Evolutionary conservation across 306 rosid species (phyloP).

Genomic region (Glycyrrhiza uralensis): DNA sequence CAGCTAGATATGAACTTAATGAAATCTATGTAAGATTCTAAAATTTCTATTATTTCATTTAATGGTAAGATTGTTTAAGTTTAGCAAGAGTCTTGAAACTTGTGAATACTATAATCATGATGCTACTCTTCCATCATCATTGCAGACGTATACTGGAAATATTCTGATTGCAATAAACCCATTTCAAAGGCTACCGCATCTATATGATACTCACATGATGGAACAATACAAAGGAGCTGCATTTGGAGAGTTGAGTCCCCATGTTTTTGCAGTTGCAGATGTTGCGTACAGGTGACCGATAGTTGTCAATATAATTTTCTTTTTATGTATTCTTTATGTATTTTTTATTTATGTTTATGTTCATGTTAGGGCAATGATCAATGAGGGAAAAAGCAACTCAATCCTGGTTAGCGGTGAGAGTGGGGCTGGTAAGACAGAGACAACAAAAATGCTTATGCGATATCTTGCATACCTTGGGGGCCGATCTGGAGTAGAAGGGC

Average conservation of each 20-base stretch:
- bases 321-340: background rate
- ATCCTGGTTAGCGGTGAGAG: slow-evolving; percentile 99
- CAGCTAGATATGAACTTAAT: slow-evolving; percentile 94
- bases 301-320: background rate
- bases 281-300: slow-evolving; percentile 87
- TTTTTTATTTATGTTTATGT: slow-evolving; percentile 21
- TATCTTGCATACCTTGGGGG: slow-evolving; percentile 99
- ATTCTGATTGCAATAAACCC: slow-evolving; percentile 97
- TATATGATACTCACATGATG: slow-evolving; percentile 98
- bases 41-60: slow-evolving; percentile 4
- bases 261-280: slow-evolving; percentile 99
- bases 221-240: slow-evolving; percentile 95
- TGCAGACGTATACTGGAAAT: slow-evolving; percentile 98
- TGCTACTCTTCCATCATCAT: slow-evolving; percentile 30
- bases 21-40: slow-evolving; percentile 85
- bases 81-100: slow-evolving; percentile 8
- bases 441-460: slow-evolving; percentile 99
- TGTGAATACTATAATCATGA: slow-evolving; percentile 18
- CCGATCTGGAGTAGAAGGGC: slow-evolving; percentile 99
- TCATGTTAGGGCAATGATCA: slow-evolving; percentile 82
- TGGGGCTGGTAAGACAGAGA: slow-evolving; percentile 99
- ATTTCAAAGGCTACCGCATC: slow-evolving; percentile 95
- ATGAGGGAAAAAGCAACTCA: slow-evolving; percentile 99
- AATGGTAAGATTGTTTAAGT: slow-evolving; percentile 17
- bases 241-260: slow-evolving; percentile 98